Evolutionary conservation across 179 eudicot species (phyloP), one percentile per base, ranked within the genome.

Genomic region (Nepenthes alata): DNA sequence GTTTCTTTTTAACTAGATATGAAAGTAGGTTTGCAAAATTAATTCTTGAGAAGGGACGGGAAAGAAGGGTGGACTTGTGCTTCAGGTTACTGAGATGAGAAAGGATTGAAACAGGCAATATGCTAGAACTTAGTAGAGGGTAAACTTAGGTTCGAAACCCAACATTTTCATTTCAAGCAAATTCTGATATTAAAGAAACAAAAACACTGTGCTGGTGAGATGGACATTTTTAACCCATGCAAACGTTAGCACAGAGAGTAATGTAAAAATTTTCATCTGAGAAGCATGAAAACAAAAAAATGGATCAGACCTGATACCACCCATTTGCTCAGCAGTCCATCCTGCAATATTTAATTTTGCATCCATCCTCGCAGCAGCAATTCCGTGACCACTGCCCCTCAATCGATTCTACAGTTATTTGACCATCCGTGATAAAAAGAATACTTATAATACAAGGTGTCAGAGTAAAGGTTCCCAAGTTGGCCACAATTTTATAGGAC

Each of bases 361-460:
- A 77, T 80, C 90, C 95, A 93, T 85, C 73, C 98, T 89, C 47
- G 96, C 86, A 77, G 98, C 90, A 11, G 98, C 95, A 74, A 93
- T 76, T 47, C 90, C 87, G 70, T 93, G 96, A 74, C 98, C 98
- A 75, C 96, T 81, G 69, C 98, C 98, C 74, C 98, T 86, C 66
- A 93, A 62, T 36, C 95, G 90, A 60, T 83, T 83, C 98, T 93
- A 75, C 47, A 65, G 61, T 53, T 14, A 57, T 15, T 25, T 15
- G 12, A 15, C 45, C 5, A 47, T 47, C 35, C 12, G 41, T 62
- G 49, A 59, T 59, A 53, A 50, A 57, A 47, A 35, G 9, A 25
- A 34, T 35, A 58, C 4, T 5, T 59, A 5, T 4, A 34, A 57
- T 9, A 11, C 14, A 9, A 8, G 47, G 47, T 37, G 58, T 36